A percentile compares a stretch with the other conserved stretches of the same genome.
Conservation (phyloP, 306 rosid species). For the Adenanthera pavonina region DNA sequence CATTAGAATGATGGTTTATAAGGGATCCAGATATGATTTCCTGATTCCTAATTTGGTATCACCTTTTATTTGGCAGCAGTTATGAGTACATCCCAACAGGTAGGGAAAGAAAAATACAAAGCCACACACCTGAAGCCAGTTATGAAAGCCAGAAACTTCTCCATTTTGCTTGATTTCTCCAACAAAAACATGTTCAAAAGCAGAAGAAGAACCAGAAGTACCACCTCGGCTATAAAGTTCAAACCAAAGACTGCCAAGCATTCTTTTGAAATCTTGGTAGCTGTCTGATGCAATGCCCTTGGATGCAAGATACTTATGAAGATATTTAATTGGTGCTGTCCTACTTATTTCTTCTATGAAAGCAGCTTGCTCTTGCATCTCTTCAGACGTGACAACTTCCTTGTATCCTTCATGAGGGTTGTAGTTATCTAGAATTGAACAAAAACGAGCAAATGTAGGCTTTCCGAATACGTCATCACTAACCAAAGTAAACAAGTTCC, state of each 20-base stretch:
- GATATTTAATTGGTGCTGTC: constrained; percentile 89
- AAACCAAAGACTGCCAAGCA: constrained; percentile 74
- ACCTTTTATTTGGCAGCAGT: constrained; percentile 14
- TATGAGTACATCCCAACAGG: constrained; percentile 4
- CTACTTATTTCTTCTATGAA: constrained; percentile 95
- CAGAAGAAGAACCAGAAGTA: constrained; percentile 85
- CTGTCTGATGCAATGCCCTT: constrained; percentile 65
- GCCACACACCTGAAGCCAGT: constrained; percentile 88
- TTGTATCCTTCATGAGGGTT: constrained; percentile 77
- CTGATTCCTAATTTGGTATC: constrained; percentile 9
- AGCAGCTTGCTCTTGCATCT: constrained; percentile 91
- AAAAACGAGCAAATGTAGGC: constrained; percentile 83
- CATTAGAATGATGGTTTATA: constrained; percentile 29
- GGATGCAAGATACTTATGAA: constrained; percentile 73
- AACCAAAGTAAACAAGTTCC: constrained; percentile 76
- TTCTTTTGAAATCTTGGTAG: constrained; percentile 73
- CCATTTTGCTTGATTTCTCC: constrained; percentile 82
- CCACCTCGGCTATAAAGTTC: constrained; percentile 94
- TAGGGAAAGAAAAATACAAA: neutral
- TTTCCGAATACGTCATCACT: constrained; percentile 69
- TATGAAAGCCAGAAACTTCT: constrained; percentile 94
- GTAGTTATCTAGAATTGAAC: constrained; percentile 89
- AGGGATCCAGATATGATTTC: constrained; percentile 24
- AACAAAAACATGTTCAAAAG: constrained; percentile 96
- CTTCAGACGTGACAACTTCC: constrained; percentile 93